Evolutionary conservation across 257 asterid genomes (phyloP).

Genomic region (Nicotiana benthamiana): DNA sequence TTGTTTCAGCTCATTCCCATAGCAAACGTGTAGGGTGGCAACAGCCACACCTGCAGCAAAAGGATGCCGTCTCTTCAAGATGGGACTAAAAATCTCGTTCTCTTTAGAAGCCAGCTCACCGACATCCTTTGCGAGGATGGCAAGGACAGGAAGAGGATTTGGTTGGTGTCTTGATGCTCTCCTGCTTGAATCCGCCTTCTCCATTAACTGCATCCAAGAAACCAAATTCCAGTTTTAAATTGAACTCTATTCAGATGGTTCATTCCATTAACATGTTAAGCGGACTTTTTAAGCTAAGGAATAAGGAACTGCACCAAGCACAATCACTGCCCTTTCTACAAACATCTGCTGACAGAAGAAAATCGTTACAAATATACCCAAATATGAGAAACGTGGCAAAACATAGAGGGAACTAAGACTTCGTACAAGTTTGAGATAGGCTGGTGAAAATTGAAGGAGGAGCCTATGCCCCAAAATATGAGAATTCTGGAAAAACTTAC

Average conservation of each 20-base stretch:
- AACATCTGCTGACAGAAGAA: neutral
- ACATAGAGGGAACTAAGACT: neutral
- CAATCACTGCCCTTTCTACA: neutral
- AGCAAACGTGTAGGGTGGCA: conserved; percentile 91
- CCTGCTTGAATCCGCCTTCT: conserved; percentile 93
- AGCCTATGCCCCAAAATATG: neutral
- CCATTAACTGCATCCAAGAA: conserved; percentile 61
- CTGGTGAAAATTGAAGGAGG: neutral
- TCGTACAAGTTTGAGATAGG: neutral
- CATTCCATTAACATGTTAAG: neutral
- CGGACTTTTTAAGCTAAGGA: neutral
- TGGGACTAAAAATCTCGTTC: conserved; percentile 73
- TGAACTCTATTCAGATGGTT: neutral
- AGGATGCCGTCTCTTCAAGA: conserved; percentile 93
- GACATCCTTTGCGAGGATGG: conserved; percentile 92
- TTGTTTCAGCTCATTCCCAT: conserved; percentile 93
- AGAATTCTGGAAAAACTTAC: neutral
- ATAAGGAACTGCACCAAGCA: neutral
- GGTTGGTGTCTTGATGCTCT: conserved; percentile 81
- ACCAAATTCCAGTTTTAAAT: neutral
- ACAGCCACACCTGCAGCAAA: conserved; percentile 96
- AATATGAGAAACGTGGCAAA: neutral
- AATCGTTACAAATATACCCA: neutral
- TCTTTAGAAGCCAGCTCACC: conserved; percentile 80
- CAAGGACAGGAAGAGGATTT: conserved; percentile 88